phyloP scores from a whole-genome alignment of 2,329 filamentous ascomycete species.

The Phoma sp. region DNA sequence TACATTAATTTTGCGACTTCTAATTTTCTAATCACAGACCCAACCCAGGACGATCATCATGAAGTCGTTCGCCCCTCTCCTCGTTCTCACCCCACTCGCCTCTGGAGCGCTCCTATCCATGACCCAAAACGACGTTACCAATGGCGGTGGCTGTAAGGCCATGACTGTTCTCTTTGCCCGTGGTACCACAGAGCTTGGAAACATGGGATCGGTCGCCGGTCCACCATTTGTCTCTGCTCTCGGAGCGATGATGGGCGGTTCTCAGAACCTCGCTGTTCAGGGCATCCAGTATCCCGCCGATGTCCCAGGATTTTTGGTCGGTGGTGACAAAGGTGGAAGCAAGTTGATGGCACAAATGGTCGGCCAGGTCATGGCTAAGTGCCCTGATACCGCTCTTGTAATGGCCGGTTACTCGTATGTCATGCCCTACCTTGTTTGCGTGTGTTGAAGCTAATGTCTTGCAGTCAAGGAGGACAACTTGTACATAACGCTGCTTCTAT shows the following conservation, averaged over 20 bases:
- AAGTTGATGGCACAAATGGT: constrained; percentile 52
- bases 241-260: constrained; percentile 47
- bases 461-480: constrained; percentile 49
- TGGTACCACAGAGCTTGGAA: constrained; percentile 60
- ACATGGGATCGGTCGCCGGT: constrained; percentile 58
- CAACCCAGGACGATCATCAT: constrained; percentile 10
- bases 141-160: constrained; percentile 48
- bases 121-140: constrained; percentile 37
- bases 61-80: constrained; percentile 21
- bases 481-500: constrained; percentile 54
- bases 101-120: constrained; percentile 28
- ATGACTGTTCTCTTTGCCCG: constrained; percentile 64
- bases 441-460: neutral
- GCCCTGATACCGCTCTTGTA: constrained; percentile 55
- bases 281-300: constrained; percentile 61
- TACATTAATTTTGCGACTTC: neutral
- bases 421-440: neutral
- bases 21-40: neutral
- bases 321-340: constrained; percentile 55
- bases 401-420: constrained; percentile 57
- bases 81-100: constrained; percentile 17
- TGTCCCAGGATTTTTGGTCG: constrained; percentile 52
- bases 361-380: constrained; percentile 49
- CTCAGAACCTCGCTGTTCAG: constrained; percentile 57
- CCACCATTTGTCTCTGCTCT: constrained; percentile 59